These are phyloP conservation scores for Alliaria petiolata DNA, from an alignment of 345 rosid genomes.

Conservation along the genomic window DNA sequence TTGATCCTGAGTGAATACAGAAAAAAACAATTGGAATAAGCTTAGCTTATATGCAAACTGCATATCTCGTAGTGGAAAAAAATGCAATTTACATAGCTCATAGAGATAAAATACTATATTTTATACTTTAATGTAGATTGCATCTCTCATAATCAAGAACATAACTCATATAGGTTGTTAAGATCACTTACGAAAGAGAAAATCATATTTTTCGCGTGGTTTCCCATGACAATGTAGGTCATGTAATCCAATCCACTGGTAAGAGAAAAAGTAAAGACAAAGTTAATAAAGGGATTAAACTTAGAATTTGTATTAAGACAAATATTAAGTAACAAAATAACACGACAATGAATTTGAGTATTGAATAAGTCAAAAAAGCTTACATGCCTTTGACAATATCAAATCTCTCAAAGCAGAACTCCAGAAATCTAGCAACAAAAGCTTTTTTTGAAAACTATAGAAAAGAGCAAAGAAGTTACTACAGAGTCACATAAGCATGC, in stretches of 20 bases:
- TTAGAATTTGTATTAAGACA: background rate
- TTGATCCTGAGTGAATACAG: conserved; percentile 37
- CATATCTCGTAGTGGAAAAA: background rate
- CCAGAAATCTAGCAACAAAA: conserved; percentile 50
- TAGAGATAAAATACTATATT: background rate
- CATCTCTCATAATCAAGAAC: no score
- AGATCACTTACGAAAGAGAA: conserved; percentile 23
- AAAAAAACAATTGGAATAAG: background rate
- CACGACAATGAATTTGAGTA: background rate
- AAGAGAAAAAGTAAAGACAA: background rate
- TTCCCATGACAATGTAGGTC: background rate
- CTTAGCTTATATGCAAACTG: background rate
- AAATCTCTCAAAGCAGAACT: conserved; percentile 74
- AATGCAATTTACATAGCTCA: background rate
- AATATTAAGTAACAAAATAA: no score
- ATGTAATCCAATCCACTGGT: conserved; percentile 17
- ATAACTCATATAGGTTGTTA: no score
- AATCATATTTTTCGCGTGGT: conserved; percentile 6
- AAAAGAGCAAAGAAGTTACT: no score
- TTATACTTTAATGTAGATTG: no score
- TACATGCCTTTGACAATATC: conserved; percentile 66
- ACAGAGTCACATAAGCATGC: no score
- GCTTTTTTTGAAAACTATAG: no score
- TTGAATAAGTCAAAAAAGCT: conserved; percentile 11
- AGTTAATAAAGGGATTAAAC: background rate